phyloP scores from a whole-genome alignment of 1,284 basidiomycete genomes.

The Kwoniella shivajii region DNA sequence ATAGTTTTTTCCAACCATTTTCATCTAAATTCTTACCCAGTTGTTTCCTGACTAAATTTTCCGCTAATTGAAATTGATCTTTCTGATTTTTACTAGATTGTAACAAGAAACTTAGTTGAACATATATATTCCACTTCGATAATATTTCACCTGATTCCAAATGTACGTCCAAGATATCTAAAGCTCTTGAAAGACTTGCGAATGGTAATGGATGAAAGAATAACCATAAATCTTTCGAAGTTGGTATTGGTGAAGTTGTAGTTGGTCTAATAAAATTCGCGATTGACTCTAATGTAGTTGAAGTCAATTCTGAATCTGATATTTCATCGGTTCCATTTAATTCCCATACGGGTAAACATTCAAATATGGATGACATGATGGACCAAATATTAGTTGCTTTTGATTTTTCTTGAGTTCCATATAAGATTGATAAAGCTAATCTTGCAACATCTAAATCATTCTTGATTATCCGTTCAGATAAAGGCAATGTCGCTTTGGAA shows the following conservation, averaged over 20 bases:
- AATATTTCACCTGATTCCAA: slow-evolving; percentile 90
- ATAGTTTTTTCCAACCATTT: slow-evolving; percentile 78
- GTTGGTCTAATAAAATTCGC: slow-evolving; percentile 76
- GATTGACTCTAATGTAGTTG: slow-evolving; percentile 76
- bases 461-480: slow-evolving; percentile 70
- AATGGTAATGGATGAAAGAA: slow-evolving; percentile 78
- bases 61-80: slow-evolving; percentile 82
- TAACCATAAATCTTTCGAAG: slow-evolving; percentile 71
- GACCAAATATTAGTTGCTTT: slow-evolving; percentile 66
- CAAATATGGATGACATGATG: slow-evolving; percentile 85
- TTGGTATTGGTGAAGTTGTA: slow-evolving; percentile 61
- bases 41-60: slow-evolving; percentile 75
- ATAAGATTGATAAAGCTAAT: slow-evolving; percentile 83
- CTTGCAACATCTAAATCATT: slow-evolving; percentile 80
- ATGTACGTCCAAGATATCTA: slow-evolving; percentile 89
- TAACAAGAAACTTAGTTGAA: slow-evolving; percentile 79
- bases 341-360: slow-evolving; percentile 89
- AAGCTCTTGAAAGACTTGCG: slow-evolving; percentile 70
- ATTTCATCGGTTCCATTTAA: slow-evolving; percentile 62
- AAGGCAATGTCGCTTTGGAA: slow-evolving; percentile 80
- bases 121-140: slow-evolving; percentile 78
- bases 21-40: slow-evolving; percentile 56
- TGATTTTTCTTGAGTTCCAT: slow-evolving; percentile 70
- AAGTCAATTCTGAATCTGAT: slow-evolving; percentile 67
- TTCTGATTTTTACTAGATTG: slow-evolving; percentile 67